phyloP scores from a whole-genome alignment of 1,284 basidiomycete species.

The Naganishia cerealis region DNA sequence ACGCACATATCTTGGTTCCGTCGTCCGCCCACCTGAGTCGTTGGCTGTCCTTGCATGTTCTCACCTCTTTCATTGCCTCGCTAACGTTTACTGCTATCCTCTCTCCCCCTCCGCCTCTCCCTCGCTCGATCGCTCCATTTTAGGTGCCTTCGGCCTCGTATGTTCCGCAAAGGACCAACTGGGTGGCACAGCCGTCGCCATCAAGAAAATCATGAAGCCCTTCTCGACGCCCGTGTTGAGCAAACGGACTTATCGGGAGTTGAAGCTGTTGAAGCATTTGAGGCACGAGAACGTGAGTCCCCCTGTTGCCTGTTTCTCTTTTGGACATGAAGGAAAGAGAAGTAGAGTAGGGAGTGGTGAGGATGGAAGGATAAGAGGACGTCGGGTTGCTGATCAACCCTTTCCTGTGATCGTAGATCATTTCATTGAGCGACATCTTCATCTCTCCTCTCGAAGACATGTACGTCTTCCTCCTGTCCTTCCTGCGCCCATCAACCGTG shows the following conservation, averaged over 20 bases:
- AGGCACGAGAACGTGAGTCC: slow-evolving; percentile 88
- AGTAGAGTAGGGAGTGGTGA: neutral
- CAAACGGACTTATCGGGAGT: slow-evolving; percentile 96
- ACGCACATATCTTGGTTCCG: too few relatives aligned
- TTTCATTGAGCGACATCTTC: slow-evolving; percentile 97
- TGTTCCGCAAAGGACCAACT: slow-evolving; percentile 98
- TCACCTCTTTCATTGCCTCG: neutral
- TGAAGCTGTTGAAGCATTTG: slow-evolving; percentile 98
- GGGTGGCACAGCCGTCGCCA: slow-evolving; percentile 88
- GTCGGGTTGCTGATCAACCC: slow-evolving; percentile 5
- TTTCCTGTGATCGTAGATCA: slow-evolving; percentile 66
- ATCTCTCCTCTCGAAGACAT: slow-evolving; percentile 98
- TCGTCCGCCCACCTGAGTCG: too few relatives aligned
- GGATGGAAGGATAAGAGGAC: slow-evolving; percentile 16
- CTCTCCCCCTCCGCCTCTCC: neutral
- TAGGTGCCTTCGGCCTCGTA: slow-evolving; percentile 91
- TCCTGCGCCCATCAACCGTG: neutral
- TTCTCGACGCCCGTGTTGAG: slow-evolving; percentile 96
- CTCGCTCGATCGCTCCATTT: too few relatives aligned
- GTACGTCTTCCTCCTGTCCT: slow-evolving; percentile 57
- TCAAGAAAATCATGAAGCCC: slow-evolving; percentile 99
- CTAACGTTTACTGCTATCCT: slow-evolving; percentile 36
- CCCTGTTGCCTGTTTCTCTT: neutral
- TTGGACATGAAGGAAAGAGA: neutral
- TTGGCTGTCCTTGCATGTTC: too few relatives aligned